Base-by-base conservation (phyloP, 1,139 yeast species). In the Debaryomyces fabryi region DNA sequence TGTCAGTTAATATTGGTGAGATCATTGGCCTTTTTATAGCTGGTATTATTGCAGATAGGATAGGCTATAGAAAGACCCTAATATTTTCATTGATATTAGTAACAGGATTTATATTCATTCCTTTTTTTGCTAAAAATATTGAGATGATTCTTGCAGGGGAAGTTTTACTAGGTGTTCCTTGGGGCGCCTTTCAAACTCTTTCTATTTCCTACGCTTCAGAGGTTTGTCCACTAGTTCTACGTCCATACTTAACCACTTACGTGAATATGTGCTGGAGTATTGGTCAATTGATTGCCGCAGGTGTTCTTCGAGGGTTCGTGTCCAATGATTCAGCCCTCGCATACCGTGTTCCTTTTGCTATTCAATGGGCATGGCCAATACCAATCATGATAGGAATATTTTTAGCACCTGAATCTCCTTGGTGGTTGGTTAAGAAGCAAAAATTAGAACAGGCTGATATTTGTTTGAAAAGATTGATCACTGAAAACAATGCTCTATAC, bases 321-420 rank as follows among this genome's bases (percentile, higher is more conserved):
- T 57, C 60, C 36, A 58, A 66, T 37, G 52, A 57, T 21, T 60
- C 67, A 20, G 48, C 59, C 16, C 50, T 62, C 50, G 68, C 80
- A 9, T 78, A 74, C 58, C 62, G 64, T 45, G 63, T 73, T 44
- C 74, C 76, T 2, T 72, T 68, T 56, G 79, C 77, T 27, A 52
- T 72, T 41, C 86, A 82, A 61, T 83, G 87, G 87, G 58, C 76
- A 9, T 83, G 87, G 86, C 86, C 86, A 1, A 52, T 79, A 47
- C 83, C 78, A 4, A 65, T 74, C 23, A 58, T 63, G 27, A 56
- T 71, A 34, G 77, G 74, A 34, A 67, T 72, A 21, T 71, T 44
- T 50, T 53, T 69, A 6, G 77, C 78, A 12, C 78, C 78, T 0
- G 78, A 74, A 46, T 69, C 75, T 18, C 78, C 78, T 21, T 74